Conservation (phyloP, 2,329 filamentous ascomycete genomes). For the Sarocladiaceae sp. region DNA sequence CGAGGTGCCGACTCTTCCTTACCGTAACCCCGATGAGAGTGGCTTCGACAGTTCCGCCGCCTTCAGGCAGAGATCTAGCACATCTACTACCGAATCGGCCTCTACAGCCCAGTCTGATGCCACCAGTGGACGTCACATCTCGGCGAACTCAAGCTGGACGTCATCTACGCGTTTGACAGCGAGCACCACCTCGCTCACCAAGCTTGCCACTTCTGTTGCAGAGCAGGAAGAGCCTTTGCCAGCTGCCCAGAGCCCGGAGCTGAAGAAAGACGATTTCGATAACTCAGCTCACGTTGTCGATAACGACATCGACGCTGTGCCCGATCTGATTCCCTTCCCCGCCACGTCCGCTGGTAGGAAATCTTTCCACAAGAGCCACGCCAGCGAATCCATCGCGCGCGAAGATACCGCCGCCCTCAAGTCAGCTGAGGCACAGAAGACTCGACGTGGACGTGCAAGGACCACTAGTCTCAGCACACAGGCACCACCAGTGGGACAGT, state of each 20-base stretch:
- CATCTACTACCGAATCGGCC: constrained; percentile 49
- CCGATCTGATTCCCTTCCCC: constrained; percentile 29
- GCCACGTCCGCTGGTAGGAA: constrained; percentile 16
- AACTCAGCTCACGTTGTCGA: background rate
- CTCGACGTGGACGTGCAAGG: constrained; percentile 36
- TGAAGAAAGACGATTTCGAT: background rate
- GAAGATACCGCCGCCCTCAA: constrained; percentile 24
- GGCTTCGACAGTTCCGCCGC: constrained; percentile 11
- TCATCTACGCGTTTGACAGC: constrained; percentile 50
- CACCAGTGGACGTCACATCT: constrained; percentile 48
- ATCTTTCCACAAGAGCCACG: constrained; percentile 30
- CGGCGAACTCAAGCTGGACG: constrained; percentile 49
- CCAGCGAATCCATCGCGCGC: constrained; percentile 31
- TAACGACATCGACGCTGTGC: constrained; percentile 22
- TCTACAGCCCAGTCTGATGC: constrained; percentile 44
- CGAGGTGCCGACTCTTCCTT: constrained; percentile 18
- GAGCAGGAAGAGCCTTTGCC: constrained; percentile 28
- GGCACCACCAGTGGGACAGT: constrained; percentile 41
- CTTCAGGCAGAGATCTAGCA: constrained; percentile 45
- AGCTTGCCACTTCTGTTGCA: constrained; percentile 24
- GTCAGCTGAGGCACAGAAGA: constrained; percentile 24
- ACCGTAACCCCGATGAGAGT: constrained; percentile 9
- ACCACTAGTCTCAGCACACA: constrained; percentile 42
- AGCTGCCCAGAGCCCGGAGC: constrained; percentile 14
- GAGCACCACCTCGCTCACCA: constrained; percentile 44